Evolutionary conservation across 169 alveolate species (phyloP).

Genomic region (Plasmodium coatneyi): DNA sequence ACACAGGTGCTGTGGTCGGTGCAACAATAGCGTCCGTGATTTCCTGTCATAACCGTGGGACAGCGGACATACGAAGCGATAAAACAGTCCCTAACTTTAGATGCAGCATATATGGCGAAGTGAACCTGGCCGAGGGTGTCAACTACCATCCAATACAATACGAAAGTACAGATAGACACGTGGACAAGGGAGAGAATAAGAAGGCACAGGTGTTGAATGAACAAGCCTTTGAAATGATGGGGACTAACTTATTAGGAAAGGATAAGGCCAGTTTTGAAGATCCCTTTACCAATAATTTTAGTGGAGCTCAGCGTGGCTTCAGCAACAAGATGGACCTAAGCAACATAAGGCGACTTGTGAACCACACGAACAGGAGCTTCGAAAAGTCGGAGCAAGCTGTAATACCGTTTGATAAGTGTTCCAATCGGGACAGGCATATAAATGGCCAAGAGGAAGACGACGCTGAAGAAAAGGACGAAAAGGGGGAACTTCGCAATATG

Average conservation of each 20-base stretch:
- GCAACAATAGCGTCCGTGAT: neutral
- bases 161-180: neutral
- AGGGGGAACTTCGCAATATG: neutral
- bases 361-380: neutral
- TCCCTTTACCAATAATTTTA: slow-evolving; percentile 21
- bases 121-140: neutral
- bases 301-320: neutral
- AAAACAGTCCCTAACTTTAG: neutral
- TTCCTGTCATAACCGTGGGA: neutral
- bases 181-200: neutral
- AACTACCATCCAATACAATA: neutral
- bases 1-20: neutral
- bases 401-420: neutral
- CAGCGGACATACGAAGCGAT: neutral
- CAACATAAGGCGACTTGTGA: neutral
- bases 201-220: slow-evolving; percentile 1
- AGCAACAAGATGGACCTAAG: slow-evolving; percentile 4
- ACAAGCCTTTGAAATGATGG: neutral
- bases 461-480: neutral
- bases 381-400: neutral
- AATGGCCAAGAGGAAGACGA: neutral
- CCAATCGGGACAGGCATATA: neutral
- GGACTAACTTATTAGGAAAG: neutral
- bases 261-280: neutral
- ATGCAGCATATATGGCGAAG: neutral